Conservation (phyloP, 768 basidiomycete genomes). For the Lactarius indigo region DNA sequence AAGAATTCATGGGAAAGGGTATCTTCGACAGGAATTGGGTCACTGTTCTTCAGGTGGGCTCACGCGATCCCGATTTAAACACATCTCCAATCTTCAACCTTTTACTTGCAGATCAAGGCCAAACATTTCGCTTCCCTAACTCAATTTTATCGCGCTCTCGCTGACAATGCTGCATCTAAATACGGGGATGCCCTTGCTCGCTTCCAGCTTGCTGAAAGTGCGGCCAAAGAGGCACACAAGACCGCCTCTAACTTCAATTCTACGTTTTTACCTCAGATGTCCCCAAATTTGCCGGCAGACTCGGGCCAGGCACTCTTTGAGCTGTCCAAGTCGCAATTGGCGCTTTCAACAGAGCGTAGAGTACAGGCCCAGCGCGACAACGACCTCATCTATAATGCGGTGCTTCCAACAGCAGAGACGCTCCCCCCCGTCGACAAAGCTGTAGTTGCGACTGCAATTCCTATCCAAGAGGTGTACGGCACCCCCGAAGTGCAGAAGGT, state of each 20-base stretch:
- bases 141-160: slow-evolving; percentile 81
- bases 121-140: slow-evolving; percentile 85
- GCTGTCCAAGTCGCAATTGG: slow-evolving; percentile 77
- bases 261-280: slow-evolving; percentile 65
- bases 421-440: slow-evolving; percentile 82
- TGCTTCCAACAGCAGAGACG: slow-evolving; percentile 74
- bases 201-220: slow-evolving; percentile 67
- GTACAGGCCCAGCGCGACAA: slow-evolving; percentile 83
- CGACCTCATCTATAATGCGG: slow-evolving; percentile 95
- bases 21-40: slow-evolving; percentile 96
- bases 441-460: slow-evolving; percentile 74
- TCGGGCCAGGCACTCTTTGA: slow-evolving; percentile 76
- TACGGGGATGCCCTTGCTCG: slow-evolving; percentile 87
- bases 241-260: slow-evolving; percentile 65
- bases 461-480: slow-evolving; percentile 93
- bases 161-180: slow-evolving; percentile 70
- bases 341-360: slow-evolving; percentile 71
- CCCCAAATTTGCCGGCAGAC: slow-evolving; percentile 84
- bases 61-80: not conserved
- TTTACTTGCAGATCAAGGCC: slow-evolving; percentile 68
- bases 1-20: slow-evolving; percentile 95
- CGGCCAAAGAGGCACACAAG: slow-evolving; percentile 80
- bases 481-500: slow-evolving; percentile 90
- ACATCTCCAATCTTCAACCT: slow-evolving; percentile 9
- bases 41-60: slow-evolving; percentile 69